These are phyloP conservation scores for Ophiostoma pallidulum DNA, from an alignment of 2,329 filamentous ascomycete species.

Conservation along the genomic window DNA sequence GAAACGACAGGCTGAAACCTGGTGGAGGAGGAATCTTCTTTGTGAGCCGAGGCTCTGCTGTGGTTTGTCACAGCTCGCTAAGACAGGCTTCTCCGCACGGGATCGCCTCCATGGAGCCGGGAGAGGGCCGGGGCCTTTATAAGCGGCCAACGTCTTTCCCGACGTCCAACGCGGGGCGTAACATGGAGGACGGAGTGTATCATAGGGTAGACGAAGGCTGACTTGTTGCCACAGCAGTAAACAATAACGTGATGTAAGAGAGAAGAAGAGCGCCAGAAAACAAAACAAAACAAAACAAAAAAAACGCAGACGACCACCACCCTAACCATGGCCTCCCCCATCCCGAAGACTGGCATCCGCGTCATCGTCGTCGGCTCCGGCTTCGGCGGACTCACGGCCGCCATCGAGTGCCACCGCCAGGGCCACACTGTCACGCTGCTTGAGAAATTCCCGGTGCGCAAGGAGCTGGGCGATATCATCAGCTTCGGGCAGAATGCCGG, in stretches of 20 bases:
- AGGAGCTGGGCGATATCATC: conserved; percentile 52
- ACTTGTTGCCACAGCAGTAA: too few species aligned
- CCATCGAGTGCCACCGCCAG: conserved; percentile 51
- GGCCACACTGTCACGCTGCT: conserved; percentile 44
- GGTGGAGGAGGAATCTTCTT: too few species aligned
- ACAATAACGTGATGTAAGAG: too few species aligned
- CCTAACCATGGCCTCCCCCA: background rate
- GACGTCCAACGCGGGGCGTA: too few species aligned
- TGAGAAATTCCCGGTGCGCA: conserved; percentile 45
- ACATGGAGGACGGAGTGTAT: too few species aligned
- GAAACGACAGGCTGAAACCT: too few species aligned
- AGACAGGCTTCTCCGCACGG: background rate
- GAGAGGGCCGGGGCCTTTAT: too few species aligned
- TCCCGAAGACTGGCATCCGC: conserved; percentile 29
- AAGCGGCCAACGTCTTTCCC: too few species aligned
- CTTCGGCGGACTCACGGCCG: conserved; percentile 51
- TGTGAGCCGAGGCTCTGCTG: too few species aligned
- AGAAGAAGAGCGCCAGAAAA: background rate
- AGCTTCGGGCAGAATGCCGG: conserved; percentile 52
- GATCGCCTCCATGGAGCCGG: conserved; percentile 7
- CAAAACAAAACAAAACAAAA: background rate
- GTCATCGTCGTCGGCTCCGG: conserved; percentile 46
- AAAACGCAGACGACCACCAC: background rate
- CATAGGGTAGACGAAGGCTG: too few species aligned
- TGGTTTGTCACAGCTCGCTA: conserved; percentile 1